Evolutionary conservation across 805 yeast species (phyloP), one percentile per base, ranked within the genome.

Genomic region (Blastobotrys attinorum): DNA sequence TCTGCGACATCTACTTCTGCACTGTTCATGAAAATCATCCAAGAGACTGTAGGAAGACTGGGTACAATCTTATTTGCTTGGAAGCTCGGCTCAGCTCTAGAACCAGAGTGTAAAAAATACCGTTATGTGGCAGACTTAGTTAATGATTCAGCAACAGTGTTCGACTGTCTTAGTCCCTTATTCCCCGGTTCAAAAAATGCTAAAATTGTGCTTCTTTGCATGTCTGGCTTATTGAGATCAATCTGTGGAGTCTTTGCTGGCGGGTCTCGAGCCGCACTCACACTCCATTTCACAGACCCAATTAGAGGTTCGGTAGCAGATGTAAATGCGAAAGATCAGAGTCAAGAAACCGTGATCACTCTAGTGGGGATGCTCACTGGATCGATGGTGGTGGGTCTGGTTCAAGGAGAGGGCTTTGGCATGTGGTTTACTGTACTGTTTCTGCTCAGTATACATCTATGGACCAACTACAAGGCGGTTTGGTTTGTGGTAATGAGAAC

Each of bases 221-320:
- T 49, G 46, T 59, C 66, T 3, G 67, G 66, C 3, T 42, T 61
- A 21, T 45, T 63, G 38, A 41, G 62, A 23, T 53, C 62, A 17
- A 49, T 63, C 16, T 62, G 67, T 39, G 63, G 63, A 2, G 67
- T 62, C 22, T 56, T 62, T 61, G 67, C 65, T 10, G 60, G 60
- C 20, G 66, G 67, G 10, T 57, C 64, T 4, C 43, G 62, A 6
- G 65, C 67, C 15, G 67, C 67, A 1, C 52, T 62, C 36, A 61
- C 67, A 3, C 63, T 52, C 50, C 67, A 62, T 43, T 62, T 62
- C 45, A 63, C 67, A 10, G 58, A 59, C 43, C 55, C 64, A 11
- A 49, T 44, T 27, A 44, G 45, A 31, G 67, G 67, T 25, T 51
- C 59, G 22, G 59, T 63, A 22, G 60, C 66, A 7, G 66, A 62